Conservation (phyloP, 176 grass and related monocot genomes). For the Eleusine coracana region DNA sequence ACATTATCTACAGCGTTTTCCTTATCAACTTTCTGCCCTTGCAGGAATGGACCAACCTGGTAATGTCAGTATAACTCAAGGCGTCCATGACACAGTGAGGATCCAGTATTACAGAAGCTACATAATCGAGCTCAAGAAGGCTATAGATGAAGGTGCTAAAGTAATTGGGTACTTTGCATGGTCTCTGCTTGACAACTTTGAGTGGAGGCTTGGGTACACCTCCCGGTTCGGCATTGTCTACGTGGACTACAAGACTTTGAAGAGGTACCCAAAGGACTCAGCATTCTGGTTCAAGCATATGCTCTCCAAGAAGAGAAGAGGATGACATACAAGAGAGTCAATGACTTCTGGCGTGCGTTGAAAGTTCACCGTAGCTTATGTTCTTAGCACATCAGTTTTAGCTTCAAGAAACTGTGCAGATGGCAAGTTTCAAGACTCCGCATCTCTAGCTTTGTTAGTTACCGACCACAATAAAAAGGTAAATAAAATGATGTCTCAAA, state of each 20-base stretch:
- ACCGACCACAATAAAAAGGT: not conserved
- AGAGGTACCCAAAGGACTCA: constrained; percentile 84
- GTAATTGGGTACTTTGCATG: constrained; percentile 91
- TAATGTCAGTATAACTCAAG: constrained; percentile 64
- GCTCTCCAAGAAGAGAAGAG: constrained; percentile 51
- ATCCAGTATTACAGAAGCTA: constrained; percentile 76
- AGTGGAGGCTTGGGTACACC: constrained; percentile 89
- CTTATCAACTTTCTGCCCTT: constrained; percentile 4
- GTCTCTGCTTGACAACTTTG: constrained; percentile 96
- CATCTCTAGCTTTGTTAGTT: constrained; percentile 15
- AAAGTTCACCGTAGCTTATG: constrained; percentile 2
- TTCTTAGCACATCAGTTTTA: constrained; percentile 15
- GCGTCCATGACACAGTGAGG: constrained; percentile 70
- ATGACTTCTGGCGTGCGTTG: constrained; percentile 1
- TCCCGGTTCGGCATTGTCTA: constrained; percentile 85
- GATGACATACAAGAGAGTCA: not conserved
- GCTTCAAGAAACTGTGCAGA: constrained; percentile 27
- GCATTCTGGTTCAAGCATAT: constrained; percentile 86
- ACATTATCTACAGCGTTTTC: not conserved
- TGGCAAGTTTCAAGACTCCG: not conserved
- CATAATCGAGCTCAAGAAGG: constrained; percentile 82
- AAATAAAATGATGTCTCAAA: not conserved
- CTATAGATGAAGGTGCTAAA: constrained; percentile 67
- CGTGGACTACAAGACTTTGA: constrained; percentile 73
- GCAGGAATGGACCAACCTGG: constrained; percentile 93